phyloP scores from a whole-genome alignment of 225 moss, liverwort and hornwort species.

The Straminergon stramineum region DNA sequence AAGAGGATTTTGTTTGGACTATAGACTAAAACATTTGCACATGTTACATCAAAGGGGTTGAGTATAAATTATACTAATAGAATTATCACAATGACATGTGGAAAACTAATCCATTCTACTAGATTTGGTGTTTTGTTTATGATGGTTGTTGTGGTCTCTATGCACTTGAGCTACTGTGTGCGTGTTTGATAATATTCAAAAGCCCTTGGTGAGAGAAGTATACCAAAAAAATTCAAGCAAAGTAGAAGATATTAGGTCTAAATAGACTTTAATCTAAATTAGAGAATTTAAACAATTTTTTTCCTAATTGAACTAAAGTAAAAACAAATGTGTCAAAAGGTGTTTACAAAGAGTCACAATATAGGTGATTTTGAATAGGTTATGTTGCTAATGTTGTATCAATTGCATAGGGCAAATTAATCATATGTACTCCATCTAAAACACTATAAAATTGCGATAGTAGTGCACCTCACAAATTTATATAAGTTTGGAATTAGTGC shows the following conservation, averaged over 20 bases:
- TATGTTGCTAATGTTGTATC: neutral
- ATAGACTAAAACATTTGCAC: neutral
- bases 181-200: accelerated
- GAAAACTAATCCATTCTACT: neutral
- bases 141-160: neutral
- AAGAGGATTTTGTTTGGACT: too few relatives aligned
- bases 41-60: neutral
- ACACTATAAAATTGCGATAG: neutral
- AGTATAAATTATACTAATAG: neutral
- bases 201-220: neutral
- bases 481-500: neutral
- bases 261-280: neutral
- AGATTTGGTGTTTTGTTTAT: neutral
- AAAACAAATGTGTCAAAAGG: neutral
- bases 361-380: neutral
- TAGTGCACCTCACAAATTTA: neutral
- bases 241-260: neutral
- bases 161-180: accelerated
- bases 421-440: neutral
- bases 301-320: too few relatives aligned
- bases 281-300: neutral
- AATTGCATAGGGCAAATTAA: neutral
- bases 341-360: neutral
- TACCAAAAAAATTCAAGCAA: neutral
- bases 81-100: accelerated